phyloP scores from a whole-genome alignment of 139 green algal genomes.

The Chlamydomonas sp. region DNA sequence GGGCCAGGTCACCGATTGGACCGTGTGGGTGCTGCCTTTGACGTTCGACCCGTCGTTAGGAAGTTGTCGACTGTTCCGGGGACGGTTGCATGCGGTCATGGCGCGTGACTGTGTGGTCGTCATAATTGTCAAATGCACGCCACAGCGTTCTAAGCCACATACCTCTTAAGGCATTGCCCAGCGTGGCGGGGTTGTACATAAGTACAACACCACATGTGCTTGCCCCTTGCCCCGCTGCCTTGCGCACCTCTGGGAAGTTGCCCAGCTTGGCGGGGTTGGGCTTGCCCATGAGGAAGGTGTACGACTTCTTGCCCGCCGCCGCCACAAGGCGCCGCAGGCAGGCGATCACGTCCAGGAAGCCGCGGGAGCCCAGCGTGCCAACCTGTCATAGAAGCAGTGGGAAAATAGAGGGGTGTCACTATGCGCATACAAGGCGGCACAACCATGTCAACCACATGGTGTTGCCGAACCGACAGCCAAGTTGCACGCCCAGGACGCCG shows the following conservation, averaged over 20 bases:
- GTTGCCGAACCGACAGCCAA: neutral
- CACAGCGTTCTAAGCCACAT: no score
- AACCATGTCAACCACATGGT: neutral
- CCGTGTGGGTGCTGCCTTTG: no score
- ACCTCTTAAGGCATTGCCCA: neutral
- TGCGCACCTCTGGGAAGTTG: conserved; percentile 94
- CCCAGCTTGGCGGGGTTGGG: conserved; percentile 95
- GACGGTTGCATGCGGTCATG: neutral
- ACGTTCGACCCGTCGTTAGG: no score
- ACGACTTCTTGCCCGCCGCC: conserved; percentile 85
- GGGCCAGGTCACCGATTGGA: no score
- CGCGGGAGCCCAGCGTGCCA: conserved; percentile 84
- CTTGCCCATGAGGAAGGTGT: conserved; percentile 93
- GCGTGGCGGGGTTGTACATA: neutral
- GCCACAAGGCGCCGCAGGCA: conserved; percentile 31
- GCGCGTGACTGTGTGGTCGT: neutral
- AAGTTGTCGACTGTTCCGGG: no score
- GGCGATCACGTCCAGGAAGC: conserved; percentile 72
- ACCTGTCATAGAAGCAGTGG: conserved; percentile 47
- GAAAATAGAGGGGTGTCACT: neutral
- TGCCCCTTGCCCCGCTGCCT: neutral
- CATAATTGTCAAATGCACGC: no score
- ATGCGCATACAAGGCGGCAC: neutral
- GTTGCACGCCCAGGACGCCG: no score
- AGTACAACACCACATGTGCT: neutral